Conservation (phyloP, 176 grass and related monocot species). For the Zizania latifolia region DNA sequence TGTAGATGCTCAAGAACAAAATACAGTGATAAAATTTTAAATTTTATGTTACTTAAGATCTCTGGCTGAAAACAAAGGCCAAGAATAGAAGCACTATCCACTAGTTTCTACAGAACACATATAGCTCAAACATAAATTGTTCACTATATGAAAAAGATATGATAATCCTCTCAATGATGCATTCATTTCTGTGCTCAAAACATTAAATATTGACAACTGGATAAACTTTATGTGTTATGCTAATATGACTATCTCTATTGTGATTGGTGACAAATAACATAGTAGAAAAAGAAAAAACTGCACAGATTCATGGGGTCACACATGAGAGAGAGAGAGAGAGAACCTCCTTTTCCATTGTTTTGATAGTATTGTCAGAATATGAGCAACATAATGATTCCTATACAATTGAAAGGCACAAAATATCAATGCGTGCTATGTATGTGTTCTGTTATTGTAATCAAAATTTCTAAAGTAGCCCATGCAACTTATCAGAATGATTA, state of each 20-base stretch:
- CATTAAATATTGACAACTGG: neutral
- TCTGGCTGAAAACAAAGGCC: neutral
- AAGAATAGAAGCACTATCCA: neutral
- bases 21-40: neutral
- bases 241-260: neutral
- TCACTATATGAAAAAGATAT: neutral
- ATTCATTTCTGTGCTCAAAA: neutral
- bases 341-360: constrained; percentile 40
- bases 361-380: constrained; percentile 24
- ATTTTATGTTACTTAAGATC: neutral
- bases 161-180: neutral
- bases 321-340: neutral
- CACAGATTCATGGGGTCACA: neutral
- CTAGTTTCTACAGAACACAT: neutral
- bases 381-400: constrained; percentile 23
- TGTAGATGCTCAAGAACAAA: neutral
- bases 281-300: neutral
- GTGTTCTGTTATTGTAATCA: neutral
- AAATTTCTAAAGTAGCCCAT: neutral
- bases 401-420: constrained; percentile 8
- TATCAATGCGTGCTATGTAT: neutral
- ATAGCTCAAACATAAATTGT: neutral
- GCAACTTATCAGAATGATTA: neutral
- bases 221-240: neutral
- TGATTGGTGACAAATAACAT: neutral